Evolutionary conservation across 306 rosid genomes (phyloP), one percentile per base, ranked within the genome.

Genomic region (Medicago lupulina): DNA sequence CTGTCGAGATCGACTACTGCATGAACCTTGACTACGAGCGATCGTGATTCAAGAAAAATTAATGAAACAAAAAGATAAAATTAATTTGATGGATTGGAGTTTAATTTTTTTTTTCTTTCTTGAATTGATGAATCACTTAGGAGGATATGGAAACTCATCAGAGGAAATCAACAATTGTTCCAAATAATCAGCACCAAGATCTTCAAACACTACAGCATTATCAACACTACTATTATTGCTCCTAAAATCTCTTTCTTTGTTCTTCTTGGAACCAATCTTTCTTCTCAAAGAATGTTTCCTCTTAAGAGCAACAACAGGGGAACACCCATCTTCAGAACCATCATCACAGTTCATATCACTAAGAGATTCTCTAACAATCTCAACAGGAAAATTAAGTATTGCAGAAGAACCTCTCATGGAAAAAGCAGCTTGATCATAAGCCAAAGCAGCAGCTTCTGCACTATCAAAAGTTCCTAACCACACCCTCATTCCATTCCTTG

Each of bases 381-480:
- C 97, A 6, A 89, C 90, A 0, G 97, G 91, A 25, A 92, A 95
- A 53, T 95, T 95, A 34, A 95, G 97, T 28, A 92, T 85, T 0
- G 98, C 98, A 0, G 97, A 16, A 1, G 93, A 71, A 0, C 98
- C 98, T 3, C 98, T 71, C 97, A 92, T 87, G 19, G 98, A 74
- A 67, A 92, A 95, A 18, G 98, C 98, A 0, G 98, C 98, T 71
- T 95, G 97, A 38, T 95, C 98, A 49, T 95, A 95, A 14, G 98
- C 98, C 73, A 95, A 18, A 28, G 98, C 98, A 0, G 98, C 98
- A 0, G 92, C 98, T 72, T 95, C 97, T 0, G 98, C 97, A 59
- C 93, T 95, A 17, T 95, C 98, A 53, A 95, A 95, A 36, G 98
- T 95, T 17, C 98, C 98, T 39, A 95, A 76, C 98, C 98, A 95